Percentiles rank a stretch among this genome's conserved stretches.
Evolutionary conservation across 257 asterid genomes (phyloP).

Genomic region (Solanum bukasovii): DNA sequence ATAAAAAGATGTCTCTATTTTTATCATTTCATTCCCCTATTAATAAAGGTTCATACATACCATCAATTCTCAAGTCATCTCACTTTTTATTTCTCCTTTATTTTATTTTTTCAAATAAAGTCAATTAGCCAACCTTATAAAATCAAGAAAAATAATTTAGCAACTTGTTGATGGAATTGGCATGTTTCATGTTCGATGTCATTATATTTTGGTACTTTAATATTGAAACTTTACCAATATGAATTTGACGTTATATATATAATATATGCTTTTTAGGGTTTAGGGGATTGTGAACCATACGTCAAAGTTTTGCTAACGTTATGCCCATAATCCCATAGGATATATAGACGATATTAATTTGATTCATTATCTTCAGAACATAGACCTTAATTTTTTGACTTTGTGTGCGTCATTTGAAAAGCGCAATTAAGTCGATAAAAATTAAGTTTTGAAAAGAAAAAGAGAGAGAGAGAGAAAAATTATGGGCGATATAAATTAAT

Average conservation of each 20-base stretch:
- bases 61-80: slow-evolving; percentile 6
- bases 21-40: not conserved
- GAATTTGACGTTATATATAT: not conserved
- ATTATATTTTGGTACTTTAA: slow-evolving; percentile 3
- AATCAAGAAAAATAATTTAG: not conserved
- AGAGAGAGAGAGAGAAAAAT: not conserved
- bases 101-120: not conserved
- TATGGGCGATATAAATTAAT: not conserved
- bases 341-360: not conserved
- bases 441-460: not conserved
- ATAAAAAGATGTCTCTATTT: not conserved
- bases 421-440: not conserved
- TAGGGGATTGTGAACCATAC: not conserved
- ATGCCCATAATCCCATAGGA: slow-evolving; percentile 8
- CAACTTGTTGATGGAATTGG: not conserved
- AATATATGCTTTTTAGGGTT: not conserved
- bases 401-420: not conserved
- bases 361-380: not conserved
- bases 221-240: not conserved
- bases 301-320: slow-evolving; percentile 6
- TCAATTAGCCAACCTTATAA: not conserved
- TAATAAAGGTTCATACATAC: slow-evolving; percentile 1
- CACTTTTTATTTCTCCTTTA: not conserved
- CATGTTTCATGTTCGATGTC: slow-evolving; percentile 14
- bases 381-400: not conserved